These are phyloP conservation scores for Falciphora oryzae DNA, from an alignment of 2,329 filamentous ascomycete genomes.

Conservation along the genomic window DNA sequence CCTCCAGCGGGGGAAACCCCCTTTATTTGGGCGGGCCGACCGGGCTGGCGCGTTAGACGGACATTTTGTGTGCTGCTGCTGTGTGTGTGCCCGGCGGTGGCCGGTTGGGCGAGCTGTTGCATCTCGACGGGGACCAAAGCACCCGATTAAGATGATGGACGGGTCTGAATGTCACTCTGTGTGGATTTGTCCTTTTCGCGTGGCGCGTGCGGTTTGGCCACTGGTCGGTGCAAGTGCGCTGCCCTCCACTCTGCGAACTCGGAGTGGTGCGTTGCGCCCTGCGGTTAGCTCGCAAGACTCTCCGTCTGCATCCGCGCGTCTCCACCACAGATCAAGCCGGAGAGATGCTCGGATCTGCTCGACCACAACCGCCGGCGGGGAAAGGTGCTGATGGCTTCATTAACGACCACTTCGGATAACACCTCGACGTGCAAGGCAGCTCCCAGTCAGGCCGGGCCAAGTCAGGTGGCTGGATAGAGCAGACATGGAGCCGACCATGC, in stretches of 20 bases:
- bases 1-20: background rate
- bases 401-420: background rate
- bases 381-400: background rate
- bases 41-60: too few species aligned
- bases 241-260: too few species aligned
- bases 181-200: background rate
- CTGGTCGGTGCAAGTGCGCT: too few species aligned
- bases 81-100: background rate
- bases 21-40: background rate
- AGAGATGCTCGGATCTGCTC: background rate
- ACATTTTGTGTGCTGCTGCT: background rate
- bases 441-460: background rate
- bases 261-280: background rate
- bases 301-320: background rate
- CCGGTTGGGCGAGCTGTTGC: background rate
- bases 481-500: too few species aligned
- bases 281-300: background rate
- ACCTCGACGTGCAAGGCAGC: background rate
- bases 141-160: background rate
- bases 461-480: too few species aligned
- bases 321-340: background rate
- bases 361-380: background rate
- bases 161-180: background rate
- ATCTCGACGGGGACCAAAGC: too few species aligned
- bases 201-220: background rate